These are phyloP conservation scores for Xylaria sp. DNA, from an alignment of 495 filamentous ascomycete species.

Conservation along the genomic window DNA sequence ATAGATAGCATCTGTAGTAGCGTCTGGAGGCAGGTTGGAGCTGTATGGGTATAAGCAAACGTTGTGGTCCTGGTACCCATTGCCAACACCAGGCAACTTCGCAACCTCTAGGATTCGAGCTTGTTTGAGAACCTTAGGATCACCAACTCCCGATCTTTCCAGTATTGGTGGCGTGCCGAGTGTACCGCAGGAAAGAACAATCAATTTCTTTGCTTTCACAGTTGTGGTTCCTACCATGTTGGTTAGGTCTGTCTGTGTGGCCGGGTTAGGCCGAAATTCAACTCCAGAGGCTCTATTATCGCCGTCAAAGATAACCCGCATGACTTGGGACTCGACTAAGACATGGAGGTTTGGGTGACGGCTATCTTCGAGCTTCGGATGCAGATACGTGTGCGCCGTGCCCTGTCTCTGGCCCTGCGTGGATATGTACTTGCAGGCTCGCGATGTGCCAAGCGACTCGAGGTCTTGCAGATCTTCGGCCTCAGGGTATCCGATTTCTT, in stretches of 20 bases:
- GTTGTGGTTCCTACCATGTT: neutral
- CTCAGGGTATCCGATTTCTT: conserved; percentile 46
- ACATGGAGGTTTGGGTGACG: conserved; percentile 55
- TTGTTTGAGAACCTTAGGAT: conserved; percentile 32
- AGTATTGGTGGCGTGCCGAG: conserved; percentile 55
- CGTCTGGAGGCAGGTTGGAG: conserved; percentile 24
- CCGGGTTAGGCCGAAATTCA: conserved; percentile 43
- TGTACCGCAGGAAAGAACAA: conserved; percentile 57
- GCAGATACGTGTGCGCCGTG: conserved; percentile 47
- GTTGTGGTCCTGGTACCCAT: conserved; percentile 48
- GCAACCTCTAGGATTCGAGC: conserved; percentile 25
- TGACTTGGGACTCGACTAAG: conserved; percentile 51
- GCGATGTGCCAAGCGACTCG: conserved; percentile 35
- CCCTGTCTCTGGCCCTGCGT: conserved; percentile 52
- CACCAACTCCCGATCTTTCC: conserved; percentile 61
- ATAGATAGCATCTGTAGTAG: conserved; percentile 27
- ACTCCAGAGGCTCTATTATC: conserved; percentile 47
- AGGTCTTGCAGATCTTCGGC: conserved; percentile 50
- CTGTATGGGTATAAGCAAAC: conserved; percentile 35
- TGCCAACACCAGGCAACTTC: conserved; percentile 47
- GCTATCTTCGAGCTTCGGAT: conserved; percentile 46
- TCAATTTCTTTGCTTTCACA: conserved; percentile 53
- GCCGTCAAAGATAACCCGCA: conserved; percentile 53
- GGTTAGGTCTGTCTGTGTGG: conserved; percentile 12
- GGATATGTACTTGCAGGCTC: conserved; percentile 28